Percentiles rank a stretch among this genome's conserved stretches.
Evolutionary conservation across 1,284 basidiomycete genomes (phyloP).

Genomic region (Tylopilus sp.): DNA sequence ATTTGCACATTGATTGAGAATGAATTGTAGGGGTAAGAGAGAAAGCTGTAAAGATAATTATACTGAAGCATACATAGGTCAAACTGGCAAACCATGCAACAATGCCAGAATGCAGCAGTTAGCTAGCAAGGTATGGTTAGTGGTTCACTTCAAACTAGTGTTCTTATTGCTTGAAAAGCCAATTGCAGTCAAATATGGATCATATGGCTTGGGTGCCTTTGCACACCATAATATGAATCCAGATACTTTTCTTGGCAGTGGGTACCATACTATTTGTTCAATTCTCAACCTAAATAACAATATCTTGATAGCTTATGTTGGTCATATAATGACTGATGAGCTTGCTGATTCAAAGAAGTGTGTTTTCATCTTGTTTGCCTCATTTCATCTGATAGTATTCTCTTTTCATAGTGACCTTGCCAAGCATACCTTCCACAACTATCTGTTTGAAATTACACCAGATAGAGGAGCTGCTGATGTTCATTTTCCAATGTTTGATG

Average conservation of each 20-base stretch:
- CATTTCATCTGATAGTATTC: not conserved
- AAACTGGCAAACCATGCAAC: constrained; percentile 12
- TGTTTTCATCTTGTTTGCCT: not conserved
- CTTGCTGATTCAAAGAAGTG: constrained; percentile 31
- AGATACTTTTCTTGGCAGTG: constrained; percentile 49
- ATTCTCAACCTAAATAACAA: not conserved
- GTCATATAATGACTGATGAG: constrained; percentile 45
- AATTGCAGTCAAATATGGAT: constrained; percentile 40
- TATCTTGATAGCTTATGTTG: constrained; percentile 49
- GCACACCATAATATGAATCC: constrained; percentile 36
- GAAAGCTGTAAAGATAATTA: not conserved
- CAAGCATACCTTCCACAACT: constrained; percentile 40
- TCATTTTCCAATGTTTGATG: constrained; percentile 37
- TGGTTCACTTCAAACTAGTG: not conserved
- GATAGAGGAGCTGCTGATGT: constrained; percentile 9
- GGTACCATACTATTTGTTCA: not conserved
- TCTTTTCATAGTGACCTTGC: constrained; percentile 23
- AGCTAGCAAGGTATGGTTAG: constrained; percentile 13
- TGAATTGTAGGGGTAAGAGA: constrained; percentile 22
- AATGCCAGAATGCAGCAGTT: constrained; percentile 27
- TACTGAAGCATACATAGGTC: constrained; percentile 14
- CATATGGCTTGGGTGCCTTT: constrained; percentile 52
- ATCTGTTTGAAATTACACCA: constrained; percentile 42
- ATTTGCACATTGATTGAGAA: not conserved
- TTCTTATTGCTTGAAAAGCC: constrained; percentile 16